A percentile compares a stretch with the other conserved stretches of the same genome.
phyloP scores from a whole-genome alignment of 2,329 filamentous ascomycete genomes.

The Pestalotiopsis sp. region DNA sequence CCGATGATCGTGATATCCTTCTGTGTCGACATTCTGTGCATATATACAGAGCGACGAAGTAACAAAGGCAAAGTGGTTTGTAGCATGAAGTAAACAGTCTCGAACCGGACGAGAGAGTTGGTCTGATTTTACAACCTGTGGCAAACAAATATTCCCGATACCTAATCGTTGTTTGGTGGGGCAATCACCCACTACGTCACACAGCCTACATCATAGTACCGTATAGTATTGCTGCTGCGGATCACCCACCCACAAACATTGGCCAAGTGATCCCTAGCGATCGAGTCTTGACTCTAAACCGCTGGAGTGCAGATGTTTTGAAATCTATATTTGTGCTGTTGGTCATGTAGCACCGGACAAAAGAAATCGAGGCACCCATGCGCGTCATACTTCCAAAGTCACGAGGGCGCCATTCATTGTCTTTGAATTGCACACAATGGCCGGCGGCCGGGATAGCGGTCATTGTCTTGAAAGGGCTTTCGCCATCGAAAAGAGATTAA shows the following conservation, averaged over 20 bases:
- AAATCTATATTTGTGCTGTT: too few species aligned
- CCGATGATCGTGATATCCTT: conserved; percentile 48
- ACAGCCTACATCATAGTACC: not conserved
- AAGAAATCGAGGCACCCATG: too few species aligned
- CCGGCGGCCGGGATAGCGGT: not conserved
- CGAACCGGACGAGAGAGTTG: not conserved
- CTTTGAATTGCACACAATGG: not conserved
- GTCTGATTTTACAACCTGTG: not conserved
- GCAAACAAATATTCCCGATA: not conserved
- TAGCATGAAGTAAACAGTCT: not conserved
- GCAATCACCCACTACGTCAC: not conserved
- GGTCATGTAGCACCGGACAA: too few species aligned
- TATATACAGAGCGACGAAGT: not conserved
- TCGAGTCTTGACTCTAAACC: too few species aligned
- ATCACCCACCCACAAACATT: too few species aligned
- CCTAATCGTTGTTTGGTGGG: not conserved
- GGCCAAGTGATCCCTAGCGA: too few species aligned
- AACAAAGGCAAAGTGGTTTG: not conserved
- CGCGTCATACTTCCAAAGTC: too few species aligned
- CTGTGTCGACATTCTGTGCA: conserved; percentile 14
- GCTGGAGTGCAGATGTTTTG: too few species aligned
- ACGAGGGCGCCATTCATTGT: not conserved
- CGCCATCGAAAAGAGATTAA: not conserved
- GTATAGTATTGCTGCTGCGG: not conserved
- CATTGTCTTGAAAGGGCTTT: not conserved